These are phyloP conservation scores for Geotrichum bryndzae DNA, from an alignment of 1,139 yeast genomes.

Conservation along the genomic window DNA sequence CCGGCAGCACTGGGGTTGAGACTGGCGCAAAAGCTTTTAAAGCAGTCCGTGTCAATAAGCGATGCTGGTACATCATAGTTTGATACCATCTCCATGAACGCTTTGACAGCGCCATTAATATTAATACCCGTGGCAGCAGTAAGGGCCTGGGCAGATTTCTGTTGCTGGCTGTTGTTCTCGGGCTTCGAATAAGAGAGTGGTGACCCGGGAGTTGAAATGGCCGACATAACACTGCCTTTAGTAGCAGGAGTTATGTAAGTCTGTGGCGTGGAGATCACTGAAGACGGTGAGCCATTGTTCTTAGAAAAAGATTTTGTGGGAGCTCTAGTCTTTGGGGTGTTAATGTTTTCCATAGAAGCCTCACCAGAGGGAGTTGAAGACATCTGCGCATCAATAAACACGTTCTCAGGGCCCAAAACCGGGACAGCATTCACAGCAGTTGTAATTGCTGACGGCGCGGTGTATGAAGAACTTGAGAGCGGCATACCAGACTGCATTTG, in stretches of 20 bases:
- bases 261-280: neutral
- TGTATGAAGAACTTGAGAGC: neutral
- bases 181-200: neutral
- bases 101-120: slow-evolving; percentile 4
- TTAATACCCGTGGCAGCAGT: neutral
- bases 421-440: neutral
- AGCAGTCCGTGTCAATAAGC: slow-evolving; percentile 6
- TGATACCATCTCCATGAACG: slow-evolving; percentile 8
- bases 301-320: neutral
- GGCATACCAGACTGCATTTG: neutral
- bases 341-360: neutral
- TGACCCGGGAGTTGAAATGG: neutral
- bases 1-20: slow-evolving; percentile 8
- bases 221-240: neutral
- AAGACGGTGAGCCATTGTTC: neutral
- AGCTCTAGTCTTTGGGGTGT: neutral
- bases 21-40: slow-evolving; percentile 10
- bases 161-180: neutral
- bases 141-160: neutral
- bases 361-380: neutral
- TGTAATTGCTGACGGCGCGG: neutral
- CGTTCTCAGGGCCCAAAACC: neutral
- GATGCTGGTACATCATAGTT: slow-evolving; percentile 10
- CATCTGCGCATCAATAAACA: neutral
- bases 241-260: neutral